Evolutionary conservation across 106 monocot species (phyloP).

Genomic region (Cymbidium sinense): DNA sequence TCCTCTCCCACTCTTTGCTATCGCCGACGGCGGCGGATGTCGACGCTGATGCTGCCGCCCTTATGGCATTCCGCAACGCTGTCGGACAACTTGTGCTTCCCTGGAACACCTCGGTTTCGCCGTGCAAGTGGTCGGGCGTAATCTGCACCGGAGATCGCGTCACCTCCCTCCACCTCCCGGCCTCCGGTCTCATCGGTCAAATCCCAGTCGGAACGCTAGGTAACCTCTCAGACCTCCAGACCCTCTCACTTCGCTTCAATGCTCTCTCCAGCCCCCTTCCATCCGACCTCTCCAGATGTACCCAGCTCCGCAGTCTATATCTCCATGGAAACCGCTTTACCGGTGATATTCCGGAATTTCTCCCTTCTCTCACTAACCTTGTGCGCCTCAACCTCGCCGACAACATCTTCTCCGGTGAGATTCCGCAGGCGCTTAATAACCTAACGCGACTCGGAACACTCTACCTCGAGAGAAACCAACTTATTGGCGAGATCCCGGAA

Average conservation of each 20-base stretch:
- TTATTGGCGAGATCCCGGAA: conserved; percentile 43
- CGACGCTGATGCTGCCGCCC: conserved; percentile 19
- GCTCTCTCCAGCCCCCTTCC: conserved; percentile 35
- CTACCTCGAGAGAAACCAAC: conserved; percentile 27
- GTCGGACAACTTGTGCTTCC: conserved; percentile 14
- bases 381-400: conserved; percentile 28
- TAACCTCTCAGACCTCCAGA: conserved; percentile 33
- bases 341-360: conserved; percentile 22
- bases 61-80: conserved; percentile 27
- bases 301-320: conserved; percentile 34
- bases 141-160: conserved; percentile 21
- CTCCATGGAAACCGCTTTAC: conserved; percentile 31
- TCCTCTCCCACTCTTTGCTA: conserved; percentile 1
- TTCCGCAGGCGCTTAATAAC: conserved; percentile 22
- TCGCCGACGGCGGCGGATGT: conserved; percentile 11
- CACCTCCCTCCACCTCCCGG: conserved; percentile 37
- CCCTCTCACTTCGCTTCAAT: conserved; percentile 36
- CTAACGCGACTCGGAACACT: conserved; percentile 30
- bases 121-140: conserved; percentile 37
- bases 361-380: conserved; percentile 12
- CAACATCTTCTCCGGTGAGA: conserved; percentile 34
- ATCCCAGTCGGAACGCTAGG: conserved; percentile 17
- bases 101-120: conserved; percentile 29
- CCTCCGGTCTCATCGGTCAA: conserved; percentile 28
- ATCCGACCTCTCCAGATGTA: conserved; percentile 11